Conservation (phyloP, 495 filamentous ascomycete species). For the Aspergillus coremiiformis region DNA sequence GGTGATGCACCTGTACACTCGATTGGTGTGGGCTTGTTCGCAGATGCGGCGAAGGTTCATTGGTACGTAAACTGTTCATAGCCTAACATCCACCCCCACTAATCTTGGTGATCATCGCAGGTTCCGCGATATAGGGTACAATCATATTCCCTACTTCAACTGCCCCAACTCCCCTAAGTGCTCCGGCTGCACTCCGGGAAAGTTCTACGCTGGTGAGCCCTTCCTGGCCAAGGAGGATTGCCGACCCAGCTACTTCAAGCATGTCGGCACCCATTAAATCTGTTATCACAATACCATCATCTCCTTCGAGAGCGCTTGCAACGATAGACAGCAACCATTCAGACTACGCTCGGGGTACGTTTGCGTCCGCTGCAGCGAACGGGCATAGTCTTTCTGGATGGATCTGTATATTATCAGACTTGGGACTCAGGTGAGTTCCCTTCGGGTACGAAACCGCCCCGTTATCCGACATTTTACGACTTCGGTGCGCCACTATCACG, state of each 20-base stretch:
- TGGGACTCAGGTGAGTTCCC: background rate
- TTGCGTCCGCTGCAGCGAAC: background rate
- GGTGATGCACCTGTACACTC: conserved; percentile 97
- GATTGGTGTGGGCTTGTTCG: conserved; percentile 89
- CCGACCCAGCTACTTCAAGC: conserved; percentile 94
- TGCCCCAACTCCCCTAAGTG: conserved; percentile 97
- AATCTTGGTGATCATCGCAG: conserved; percentile 37
- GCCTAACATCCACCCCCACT: background rate
- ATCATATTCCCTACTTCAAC: conserved; percentile 97
- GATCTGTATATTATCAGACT: background rate
- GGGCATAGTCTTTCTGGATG: background rate
- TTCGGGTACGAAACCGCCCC: background rate
- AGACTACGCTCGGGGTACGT: background rate
- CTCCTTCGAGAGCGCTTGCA: background rate
- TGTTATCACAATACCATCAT: background rate
- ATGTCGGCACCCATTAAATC: conserved; percentile 67
- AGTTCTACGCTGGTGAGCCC: conserved; percentile 78
- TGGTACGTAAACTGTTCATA: conserved; percentile 55
- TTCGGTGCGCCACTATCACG: conserved; percentile 5
- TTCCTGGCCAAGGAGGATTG: conserved; percentile 90
- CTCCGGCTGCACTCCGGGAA: conserved; percentile 74
- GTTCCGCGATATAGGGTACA: conserved; percentile 99
- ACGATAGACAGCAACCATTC: background rate
- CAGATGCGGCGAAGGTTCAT: conserved; percentile 83
- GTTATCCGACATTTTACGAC: background rate